These are phyloP conservation scores for Boletus vinaceobasis DNA, from an alignment of 768 basidiomycete genomes.

Conservation along the genomic window DNA sequence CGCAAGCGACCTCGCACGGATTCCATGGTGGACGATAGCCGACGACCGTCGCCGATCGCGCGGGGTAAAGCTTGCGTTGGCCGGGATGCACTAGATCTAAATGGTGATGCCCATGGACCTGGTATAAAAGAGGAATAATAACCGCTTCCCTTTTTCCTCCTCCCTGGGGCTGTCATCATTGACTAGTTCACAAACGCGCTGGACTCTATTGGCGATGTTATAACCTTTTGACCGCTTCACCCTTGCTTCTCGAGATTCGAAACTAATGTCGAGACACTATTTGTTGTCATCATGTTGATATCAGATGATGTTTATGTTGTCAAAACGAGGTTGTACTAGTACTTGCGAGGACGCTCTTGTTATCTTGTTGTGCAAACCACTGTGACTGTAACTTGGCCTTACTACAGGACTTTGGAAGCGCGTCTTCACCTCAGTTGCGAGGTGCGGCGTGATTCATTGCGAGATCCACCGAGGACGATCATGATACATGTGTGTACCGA, in stretches of 20 bases:
- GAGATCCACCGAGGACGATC: background rate
- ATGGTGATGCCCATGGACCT: slow-evolving; percentile 13
- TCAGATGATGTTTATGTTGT: slow-evolving; percentile 7
- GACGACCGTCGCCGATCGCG: slow-evolving; percentile 20
- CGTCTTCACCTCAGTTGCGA: background rate
- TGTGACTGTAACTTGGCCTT: background rate
- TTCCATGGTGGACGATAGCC: slow-evolving; percentile 17
- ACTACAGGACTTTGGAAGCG: no score
- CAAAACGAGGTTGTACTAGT: slow-evolving; percentile 8
- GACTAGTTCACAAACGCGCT: background rate
- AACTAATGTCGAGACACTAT: slow-evolving; percentile 8
- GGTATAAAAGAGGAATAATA: slow-evolving; percentile 29
- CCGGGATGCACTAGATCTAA: slow-evolving; percentile 16
- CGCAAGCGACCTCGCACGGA: slow-evolving; percentile 30
- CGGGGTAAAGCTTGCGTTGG: slow-evolving; percentile 15
- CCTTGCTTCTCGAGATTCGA: background rate
- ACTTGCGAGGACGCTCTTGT: slow-evolving; percentile 6
- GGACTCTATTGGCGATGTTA: slow-evolving; percentile 1
- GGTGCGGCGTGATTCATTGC: background rate
- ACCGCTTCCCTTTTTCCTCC: background rate
- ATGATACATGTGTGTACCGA: background rate
- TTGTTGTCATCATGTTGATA: background rate
- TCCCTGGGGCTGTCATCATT: background rate
- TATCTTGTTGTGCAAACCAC: background rate
- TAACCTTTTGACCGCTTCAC: background rate